These are phyloP conservation scores for Tetrapisispora arboricola DNA, from an alignment of 805 yeast genomes.

Conservation along the genomic window DNA sequence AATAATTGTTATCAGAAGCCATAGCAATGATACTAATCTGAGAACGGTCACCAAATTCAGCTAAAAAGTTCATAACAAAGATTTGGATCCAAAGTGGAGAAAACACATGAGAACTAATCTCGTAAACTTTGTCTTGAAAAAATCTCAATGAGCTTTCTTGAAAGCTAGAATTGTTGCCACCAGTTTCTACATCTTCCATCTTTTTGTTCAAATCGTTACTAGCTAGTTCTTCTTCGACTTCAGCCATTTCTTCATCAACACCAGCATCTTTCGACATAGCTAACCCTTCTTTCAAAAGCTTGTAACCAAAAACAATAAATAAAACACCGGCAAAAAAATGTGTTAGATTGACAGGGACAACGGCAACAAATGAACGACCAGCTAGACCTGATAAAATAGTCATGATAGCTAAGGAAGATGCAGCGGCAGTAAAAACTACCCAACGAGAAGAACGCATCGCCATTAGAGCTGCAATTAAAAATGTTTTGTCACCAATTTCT, in stretches of 20 bases:
- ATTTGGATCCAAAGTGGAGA: conserved; percentile 93
- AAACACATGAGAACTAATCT: conserved; percentile 52
- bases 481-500: conserved; percentile 96
- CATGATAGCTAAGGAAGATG: conserved; percentile 78
- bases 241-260: conserved; percentile 91
- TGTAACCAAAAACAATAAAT: conserved; percentile 74
- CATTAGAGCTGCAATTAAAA: conserved; percentile 93
- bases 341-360: conserved; percentile 71
- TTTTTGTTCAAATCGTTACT: conserved; percentile 44
- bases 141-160: conserved; percentile 11
- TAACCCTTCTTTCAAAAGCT: conserved; percentile 69
- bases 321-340: conserved; percentile 71
- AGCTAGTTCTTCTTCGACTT: conserved; percentile 89
- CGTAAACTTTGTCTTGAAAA: conserved; percentile 32
- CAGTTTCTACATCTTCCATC: conserved; percentile 52
- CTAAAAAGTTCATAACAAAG: conserved; percentile 89
- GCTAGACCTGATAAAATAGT: conserved; percentile 81
- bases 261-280: conserved; percentile 74
- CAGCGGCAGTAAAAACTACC: conserved; percentile 83
- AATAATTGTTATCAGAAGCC: conserved; percentile 94
- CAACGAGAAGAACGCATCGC: conserved; percentile 86
- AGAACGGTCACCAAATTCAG: conserved; percentile 99
- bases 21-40: conserved; percentile 97
- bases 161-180: conserved; percentile 19
- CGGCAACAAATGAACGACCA: conserved; percentile 82